Evolutionary conservation across 2,329 filamentous ascomycete genomes (phyloP).

Genomic region (Phaeosphaeriaceae sp.): DNA sequence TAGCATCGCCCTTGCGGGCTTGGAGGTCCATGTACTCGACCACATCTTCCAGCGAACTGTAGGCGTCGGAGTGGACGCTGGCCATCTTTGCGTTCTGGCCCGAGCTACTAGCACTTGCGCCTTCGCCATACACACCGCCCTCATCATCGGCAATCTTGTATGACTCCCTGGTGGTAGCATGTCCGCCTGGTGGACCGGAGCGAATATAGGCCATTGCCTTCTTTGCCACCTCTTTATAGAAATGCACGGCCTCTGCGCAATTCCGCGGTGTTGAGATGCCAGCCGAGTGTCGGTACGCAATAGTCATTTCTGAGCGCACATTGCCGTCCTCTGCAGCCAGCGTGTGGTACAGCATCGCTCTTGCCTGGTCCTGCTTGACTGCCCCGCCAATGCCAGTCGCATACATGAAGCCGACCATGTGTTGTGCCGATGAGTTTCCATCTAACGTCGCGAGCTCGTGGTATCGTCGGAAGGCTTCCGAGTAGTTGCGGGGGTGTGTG

Average conservation of each 20-base stretch:
- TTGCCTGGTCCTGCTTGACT: constrained; percentile 86
- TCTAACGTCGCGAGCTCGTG: constrained; percentile 75
- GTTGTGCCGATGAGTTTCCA: constrained; percentile 91
- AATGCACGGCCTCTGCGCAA: constrained; percentile 83
- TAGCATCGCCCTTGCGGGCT: constrained; percentile 87
- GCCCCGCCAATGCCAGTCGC: constrained; percentile 87
- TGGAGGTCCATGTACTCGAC: constrained; percentile 92
- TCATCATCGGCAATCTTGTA: constrained; percentile 89
- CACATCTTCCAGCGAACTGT: constrained; percentile 89
- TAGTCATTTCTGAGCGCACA: constrained; percentile 88
- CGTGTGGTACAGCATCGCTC: constrained; percentile 90
- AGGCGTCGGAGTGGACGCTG: constrained; percentile 77
- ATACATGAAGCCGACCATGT: constrained; percentile 96
- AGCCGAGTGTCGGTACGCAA: constrained; percentile 83
- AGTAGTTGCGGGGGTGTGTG: constrained; percentile 83
- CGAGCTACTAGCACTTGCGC: constrained; percentile 87
- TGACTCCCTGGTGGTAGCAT: constrained; percentile 76
- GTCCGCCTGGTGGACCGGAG: constrained; percentile 88
- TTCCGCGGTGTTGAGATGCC: constrained; percentile 86
- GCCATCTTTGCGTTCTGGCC: constrained; percentile 81
- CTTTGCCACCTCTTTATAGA: constrained; percentile 93
- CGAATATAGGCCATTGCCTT: constrained; percentile 89
- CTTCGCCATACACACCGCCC: constrained; percentile 93
- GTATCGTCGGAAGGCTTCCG: constrained; percentile 82
- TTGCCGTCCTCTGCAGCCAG: constrained; percentile 88